Evolutionary conservation across 306 rosid genomes (phyloP).

Genomic region (Rosa multiflora): DNA sequence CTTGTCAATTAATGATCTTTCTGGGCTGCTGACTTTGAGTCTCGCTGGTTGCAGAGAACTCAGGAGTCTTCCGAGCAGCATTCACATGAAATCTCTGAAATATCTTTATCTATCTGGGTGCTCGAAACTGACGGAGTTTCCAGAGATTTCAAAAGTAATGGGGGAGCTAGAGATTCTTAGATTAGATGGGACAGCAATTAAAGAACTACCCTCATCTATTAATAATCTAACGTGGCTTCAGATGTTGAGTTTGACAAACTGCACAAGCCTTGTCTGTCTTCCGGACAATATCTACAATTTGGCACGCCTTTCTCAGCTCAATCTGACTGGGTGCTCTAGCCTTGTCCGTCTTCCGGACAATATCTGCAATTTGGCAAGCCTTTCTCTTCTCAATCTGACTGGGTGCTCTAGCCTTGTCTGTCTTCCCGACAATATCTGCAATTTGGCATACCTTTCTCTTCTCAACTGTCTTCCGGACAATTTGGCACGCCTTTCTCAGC

Average conservation of each 20-base stretch:
- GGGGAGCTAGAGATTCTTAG: rapidly evolving
- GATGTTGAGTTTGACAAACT: too few relatives aligned
- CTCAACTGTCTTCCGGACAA: too few relatives aligned
- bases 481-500: rapidly evolving
- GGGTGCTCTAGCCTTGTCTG: too few relatives aligned
- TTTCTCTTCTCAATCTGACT: rapidly evolving
- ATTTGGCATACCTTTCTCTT: too few relatives aligned
- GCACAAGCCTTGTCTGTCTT: too few relatives aligned
- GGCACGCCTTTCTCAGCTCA: rapidly evolving
- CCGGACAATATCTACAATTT: too few relatives aligned
- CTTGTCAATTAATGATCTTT: neutral
- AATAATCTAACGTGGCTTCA: neutral
- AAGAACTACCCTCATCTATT: neutral
- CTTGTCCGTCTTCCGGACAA: too few relatives aligned
- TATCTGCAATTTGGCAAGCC: too few relatives aligned
- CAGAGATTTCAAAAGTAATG: neutral
- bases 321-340: too few relatives aligned
- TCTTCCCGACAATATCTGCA: too few relatives aligned
- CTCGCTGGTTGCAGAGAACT: neutral
- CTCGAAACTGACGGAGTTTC: neutral
- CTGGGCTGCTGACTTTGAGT: rapidly evolving
- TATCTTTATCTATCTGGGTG: neutral
- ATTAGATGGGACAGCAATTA: neutral
- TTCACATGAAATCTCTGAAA: neutral
- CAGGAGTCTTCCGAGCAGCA: neutral